Evolutionary conservation across 257 asterid species (phyloP).

Genomic region (Buddleja alternifolia): DNA sequence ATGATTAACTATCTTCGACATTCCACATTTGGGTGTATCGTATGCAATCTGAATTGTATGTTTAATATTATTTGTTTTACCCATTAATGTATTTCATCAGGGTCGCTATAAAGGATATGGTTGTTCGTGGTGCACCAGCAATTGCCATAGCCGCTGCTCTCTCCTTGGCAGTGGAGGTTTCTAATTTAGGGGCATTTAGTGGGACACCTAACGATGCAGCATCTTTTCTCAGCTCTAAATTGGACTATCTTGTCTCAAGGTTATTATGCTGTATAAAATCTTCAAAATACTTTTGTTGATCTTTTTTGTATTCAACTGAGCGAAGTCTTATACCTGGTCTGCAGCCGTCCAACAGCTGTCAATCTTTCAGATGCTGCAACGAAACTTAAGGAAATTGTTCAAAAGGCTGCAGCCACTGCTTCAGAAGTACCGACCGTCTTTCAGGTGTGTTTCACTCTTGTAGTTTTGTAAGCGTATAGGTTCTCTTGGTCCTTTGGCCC

Average conservation of each 20-base stretch:
- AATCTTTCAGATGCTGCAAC: constrained; percentile 88
- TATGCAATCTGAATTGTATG: constrained; percentile 3
- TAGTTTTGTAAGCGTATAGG: neutral
- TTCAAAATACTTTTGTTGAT: neutral
- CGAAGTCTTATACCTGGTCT: constrained; percentile 8
- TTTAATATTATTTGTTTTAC: constrained; percentile 5
- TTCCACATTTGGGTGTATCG: neutral
- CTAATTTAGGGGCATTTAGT: constrained; percentile 49
- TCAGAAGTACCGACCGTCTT: constrained; percentile 57
- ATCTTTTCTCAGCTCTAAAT: constrained; percentile 56
- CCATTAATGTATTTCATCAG: constrained; percentile 39
- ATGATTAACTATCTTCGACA: neutral
- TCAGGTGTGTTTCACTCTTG: constrained; percentile 53
- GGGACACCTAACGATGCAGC: constrained; percentile 75
- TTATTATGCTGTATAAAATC: constrained; percentile 29
- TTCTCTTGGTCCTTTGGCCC: neutral
- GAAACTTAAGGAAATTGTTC: constrained; percentile 69
- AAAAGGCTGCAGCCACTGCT: constrained; percentile 56
- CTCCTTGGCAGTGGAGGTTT: constrained; percentile 86
- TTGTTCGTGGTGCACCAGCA: constrained; percentile 99
- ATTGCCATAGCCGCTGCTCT: constrained; percentile 97
- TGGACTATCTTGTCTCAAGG: constrained; percentile 95
- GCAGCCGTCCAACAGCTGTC: constrained; percentile 98
- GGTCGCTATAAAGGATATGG: constrained; percentile 93
- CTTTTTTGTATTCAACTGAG: constrained; percentile 12